Conservation (phyloP, 139 green algal genomes). For the Pycnococcus provasolii region DNA sequence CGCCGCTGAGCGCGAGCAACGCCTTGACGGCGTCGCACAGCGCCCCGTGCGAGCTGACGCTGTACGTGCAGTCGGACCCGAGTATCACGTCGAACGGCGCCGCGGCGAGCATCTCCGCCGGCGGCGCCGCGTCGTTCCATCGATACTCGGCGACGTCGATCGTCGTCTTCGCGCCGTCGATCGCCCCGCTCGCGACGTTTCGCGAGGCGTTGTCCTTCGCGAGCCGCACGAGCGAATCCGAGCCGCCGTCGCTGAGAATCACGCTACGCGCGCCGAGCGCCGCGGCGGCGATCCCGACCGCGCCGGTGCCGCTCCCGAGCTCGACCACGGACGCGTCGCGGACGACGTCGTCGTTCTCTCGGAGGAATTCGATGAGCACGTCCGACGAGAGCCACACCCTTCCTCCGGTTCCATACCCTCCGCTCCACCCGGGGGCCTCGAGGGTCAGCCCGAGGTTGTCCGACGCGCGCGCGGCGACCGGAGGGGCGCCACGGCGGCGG, state of each 20-base stretch:
- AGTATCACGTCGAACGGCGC: constrained; percentile 6
- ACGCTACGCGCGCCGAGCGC: constrained; percentile 7
- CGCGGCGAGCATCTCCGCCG: neutral
- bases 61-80: constrained; percentile 17
- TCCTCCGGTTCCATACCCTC: constrained; percentile 10
- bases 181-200: neutral
- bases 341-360: neutral
- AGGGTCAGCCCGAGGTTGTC: neutral
- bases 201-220: constrained; percentile 13
- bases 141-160: neutral
- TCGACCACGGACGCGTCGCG: constrained; percentile 4
- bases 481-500: too few species aligned
- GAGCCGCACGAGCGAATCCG: constrained; percentile 1
- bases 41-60: neutral
- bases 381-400: constrained; percentile 3
- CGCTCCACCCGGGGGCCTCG: constrained; percentile 11
- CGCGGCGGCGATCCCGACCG: constrained; percentile 1
- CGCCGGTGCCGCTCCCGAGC: constrained; percentile 12
- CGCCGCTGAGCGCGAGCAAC: neutral
- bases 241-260: constrained; percentile 2
- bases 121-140: constrained; percentile 1
- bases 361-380: neutral
- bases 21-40: constrained; percentile 14
- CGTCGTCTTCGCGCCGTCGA: neutral
- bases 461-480: too few species aligned